phyloP scores from a whole-genome alignment of 1,284 basidiomycete species.

The Fomitiporia mediterranea region DNA sequence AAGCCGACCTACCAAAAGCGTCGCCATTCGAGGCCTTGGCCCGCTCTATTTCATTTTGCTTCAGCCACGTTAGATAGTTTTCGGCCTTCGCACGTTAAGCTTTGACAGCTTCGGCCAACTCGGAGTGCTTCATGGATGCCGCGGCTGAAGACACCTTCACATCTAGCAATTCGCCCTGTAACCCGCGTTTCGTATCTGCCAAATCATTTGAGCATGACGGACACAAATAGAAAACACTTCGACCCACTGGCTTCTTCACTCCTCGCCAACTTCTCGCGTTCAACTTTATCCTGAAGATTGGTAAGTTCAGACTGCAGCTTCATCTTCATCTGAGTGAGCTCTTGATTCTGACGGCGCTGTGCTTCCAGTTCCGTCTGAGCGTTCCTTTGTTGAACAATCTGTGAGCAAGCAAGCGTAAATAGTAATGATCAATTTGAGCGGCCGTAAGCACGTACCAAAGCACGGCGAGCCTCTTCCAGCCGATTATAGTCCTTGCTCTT shows the following conservation, averaged over 20 bases:
- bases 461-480: constrained; percentile 66
- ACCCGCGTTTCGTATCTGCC: constrained; percentile 54
- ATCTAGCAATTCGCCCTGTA: constrained; percentile 61
- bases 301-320: constrained; percentile 53
- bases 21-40: constrained; percentile 64
- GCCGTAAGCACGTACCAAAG: constrained; percentile 44
- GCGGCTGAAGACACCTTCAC: constrained; percentile 58
- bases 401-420: constrained; percentile 14
- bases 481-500: constrained; percentile 59
- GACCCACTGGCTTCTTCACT: constrained; percentile 54
- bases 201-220: constrained; percentile 7
- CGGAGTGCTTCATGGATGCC: constrained; percentile 57
- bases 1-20: constrained; percentile 45
- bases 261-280: constrained; percentile 46
- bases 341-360: constrained; percentile 55
- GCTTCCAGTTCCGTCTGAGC: constrained; percentile 61
- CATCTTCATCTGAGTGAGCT: constrained; percentile 51
- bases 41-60: constrained; percentile 64
- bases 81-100: constrained; percentile 62
- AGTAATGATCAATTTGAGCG: neutral
- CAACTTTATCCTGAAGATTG: constrained; percentile 52
- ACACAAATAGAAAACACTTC: neutral
- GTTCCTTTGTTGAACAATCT: constrained; percentile 67
- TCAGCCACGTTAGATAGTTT: constrained; percentile 54
- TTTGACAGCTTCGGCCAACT: constrained; percentile 61